A percentile compares a stretch with the other conserved stretches of the same genome.
phyloP scores from a whole-genome alignment of 106 monocot species.

The Acorus calamus region DNA sequence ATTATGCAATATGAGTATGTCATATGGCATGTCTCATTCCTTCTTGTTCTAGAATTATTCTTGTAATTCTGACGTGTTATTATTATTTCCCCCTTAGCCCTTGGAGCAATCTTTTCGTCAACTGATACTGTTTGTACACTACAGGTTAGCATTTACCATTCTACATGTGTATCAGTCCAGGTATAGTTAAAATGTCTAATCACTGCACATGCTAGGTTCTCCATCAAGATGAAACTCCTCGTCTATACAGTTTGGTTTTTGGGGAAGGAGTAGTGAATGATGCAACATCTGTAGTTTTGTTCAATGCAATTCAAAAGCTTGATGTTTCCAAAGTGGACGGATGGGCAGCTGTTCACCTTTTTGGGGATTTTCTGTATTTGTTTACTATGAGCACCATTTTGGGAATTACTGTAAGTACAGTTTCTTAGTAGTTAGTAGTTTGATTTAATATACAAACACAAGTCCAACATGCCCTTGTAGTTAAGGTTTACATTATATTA shows the following conservation, averaged over 20 bases:
- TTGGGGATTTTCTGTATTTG: slow-evolving; percentile 60
- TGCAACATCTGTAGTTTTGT: slow-evolving; percentile 72
- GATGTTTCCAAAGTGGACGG: slow-evolving; percentile 44
- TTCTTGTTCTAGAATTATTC: background rate
- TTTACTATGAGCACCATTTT: slow-evolving; percentile 67
- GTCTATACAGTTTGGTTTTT: slow-evolving; percentile 75
- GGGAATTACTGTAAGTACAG: slow-evolving; percentile 54
- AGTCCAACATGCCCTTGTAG: too few species aligned
- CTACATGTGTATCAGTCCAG: background rate
- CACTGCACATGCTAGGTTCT: slow-evolving; percentile 25
- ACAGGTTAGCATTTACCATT: slow-evolving; percentile 31
- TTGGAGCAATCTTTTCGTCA: slow-evolving; percentile 78
- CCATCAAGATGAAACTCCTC: slow-evolving; percentile 69
- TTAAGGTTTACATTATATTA: too few species aligned
- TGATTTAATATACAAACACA: background rate
- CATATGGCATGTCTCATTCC: background rate
- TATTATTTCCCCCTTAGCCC: slow-evolving; percentile 30
- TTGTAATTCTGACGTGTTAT: slow-evolving; percentile 1
- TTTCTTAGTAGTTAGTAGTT: slow-evolving; percentile 2
- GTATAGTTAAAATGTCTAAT: background rate
- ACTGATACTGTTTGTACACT: slow-evolving; percentile 83
- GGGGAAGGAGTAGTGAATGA: slow-evolving; percentile 90
- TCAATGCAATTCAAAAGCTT: slow-evolving; percentile 53
- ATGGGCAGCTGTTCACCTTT: slow-evolving; percentile 22
- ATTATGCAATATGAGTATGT: too few species aligned